phyloP scores from a whole-genome alignment of 1,139 yeast genomes.

The Meyerozyma elateridarum region DNA sequence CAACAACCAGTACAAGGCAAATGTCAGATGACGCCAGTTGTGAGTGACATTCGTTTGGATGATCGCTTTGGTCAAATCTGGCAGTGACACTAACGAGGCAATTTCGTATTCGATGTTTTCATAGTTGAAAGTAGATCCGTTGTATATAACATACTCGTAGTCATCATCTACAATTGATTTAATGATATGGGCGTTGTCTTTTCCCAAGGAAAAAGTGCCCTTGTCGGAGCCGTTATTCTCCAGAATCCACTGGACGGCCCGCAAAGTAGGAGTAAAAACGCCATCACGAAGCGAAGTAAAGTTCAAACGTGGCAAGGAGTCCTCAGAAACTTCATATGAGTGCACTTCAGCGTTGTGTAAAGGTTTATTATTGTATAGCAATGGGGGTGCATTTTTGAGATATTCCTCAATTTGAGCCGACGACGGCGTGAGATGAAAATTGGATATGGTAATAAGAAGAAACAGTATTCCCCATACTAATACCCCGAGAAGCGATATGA shows the following conservation, averaged over 20 bases:
- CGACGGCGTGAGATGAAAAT: constrained; percentile 13
- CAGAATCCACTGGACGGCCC: constrained; percentile 64
- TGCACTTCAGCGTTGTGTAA: constrained; percentile 3
- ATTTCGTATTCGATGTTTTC: constrained; percentile 41
- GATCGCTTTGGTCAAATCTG: constrained; percentile 54
- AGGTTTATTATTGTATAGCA: constrained; percentile 4
- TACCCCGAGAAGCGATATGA: constrained; percentile 23
- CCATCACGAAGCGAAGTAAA: constrained; percentile 41
- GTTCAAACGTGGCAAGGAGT: constrained; percentile 27
- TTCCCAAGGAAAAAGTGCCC: constrained; percentile 50
- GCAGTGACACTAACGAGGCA: constrained; percentile 55
- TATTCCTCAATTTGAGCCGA: constrained; percentile 8
- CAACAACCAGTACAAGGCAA: constrained; percentile 39
- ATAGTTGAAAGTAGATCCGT: constrained; percentile 42
- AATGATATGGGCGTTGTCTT: constrained; percentile 25
- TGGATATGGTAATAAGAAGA: constrained; percentile 24
- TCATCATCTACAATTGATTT: constrained; percentile 47
- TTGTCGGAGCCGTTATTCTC: constrained; percentile 39
- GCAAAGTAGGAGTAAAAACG: constrained; percentile 44
- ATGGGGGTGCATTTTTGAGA: constrained; percentile 10
- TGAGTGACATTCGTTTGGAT: constrained; percentile 48
- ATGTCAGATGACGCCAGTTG: constrained; percentile 43
- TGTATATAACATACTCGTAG: constrained; percentile 43
- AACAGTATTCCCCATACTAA: constrained; percentile 39
- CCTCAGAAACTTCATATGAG: constrained; percentile 10